Evolutionary conservation across 2,329 filamentous ascomycete species (phyloP).

Genomic region (Botrytis medusae): DNA sequence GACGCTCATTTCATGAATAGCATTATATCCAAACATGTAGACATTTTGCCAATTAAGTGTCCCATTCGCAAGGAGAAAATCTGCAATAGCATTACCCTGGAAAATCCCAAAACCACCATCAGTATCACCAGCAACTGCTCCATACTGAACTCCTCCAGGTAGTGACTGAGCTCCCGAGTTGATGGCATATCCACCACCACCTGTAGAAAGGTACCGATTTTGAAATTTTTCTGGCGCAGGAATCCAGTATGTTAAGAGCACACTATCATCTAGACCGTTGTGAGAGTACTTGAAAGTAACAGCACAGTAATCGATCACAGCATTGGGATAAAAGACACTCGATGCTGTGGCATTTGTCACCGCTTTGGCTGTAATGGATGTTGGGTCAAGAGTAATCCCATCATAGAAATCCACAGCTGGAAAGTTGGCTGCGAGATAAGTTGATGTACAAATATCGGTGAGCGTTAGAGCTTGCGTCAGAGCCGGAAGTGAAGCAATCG

Average conservation of each 20-base stretch:
- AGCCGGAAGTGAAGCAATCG: not conserved
- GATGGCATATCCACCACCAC: constrained; percentile 49
- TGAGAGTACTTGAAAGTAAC: constrained; percentile 49
- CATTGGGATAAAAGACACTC: constrained; percentile 37
- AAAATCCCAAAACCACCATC: constrained; percentile 53
- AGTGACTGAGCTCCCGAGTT: constrained; percentile 41
- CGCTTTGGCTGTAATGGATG: constrained; percentile 42
- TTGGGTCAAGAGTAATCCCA: constrained; percentile 35
- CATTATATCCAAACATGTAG: constrained; percentile 44
- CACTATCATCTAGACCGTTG: constrained; percentile 42
- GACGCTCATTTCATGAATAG: constrained; percentile 41
- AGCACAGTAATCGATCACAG: constrained; percentile 46
- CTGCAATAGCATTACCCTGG: constrained; percentile 42
- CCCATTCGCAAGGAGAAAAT: constrained; percentile 43
- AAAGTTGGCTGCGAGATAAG: constrained; percentile 1
- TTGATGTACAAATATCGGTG: constrained; percentile 1
- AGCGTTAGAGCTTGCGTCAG: not conserved
- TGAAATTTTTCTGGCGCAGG: constrained; percentile 46
- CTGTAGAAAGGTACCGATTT: constrained; percentile 48
- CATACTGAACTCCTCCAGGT: constrained; percentile 46
- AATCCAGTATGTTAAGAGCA: constrained; percentile 45
- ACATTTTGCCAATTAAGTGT: constrained; percentile 33
- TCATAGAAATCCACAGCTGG: constrained; percentile 2
- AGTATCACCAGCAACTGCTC: constrained; percentile 50
- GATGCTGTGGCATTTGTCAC: constrained; percentile 40